These are phyloP conservation scores for Leccinum variicolor DNA, from an alignment of 768 basidiomycete species.

Conservation along the genomic window DNA sequence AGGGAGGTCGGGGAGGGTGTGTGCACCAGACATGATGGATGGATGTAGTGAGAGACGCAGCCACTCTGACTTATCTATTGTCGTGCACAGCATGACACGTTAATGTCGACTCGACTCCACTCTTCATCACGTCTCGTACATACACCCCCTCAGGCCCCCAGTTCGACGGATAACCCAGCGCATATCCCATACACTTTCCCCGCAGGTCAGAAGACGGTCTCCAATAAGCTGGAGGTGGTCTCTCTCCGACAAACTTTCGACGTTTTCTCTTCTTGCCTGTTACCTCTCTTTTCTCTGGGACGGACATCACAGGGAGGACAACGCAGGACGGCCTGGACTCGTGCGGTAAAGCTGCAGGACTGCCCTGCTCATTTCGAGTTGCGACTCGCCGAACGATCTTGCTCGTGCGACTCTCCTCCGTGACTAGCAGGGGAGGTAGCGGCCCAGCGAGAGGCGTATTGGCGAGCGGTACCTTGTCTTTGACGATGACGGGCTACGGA, in stretches of 20 bases:
- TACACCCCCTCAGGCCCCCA: slow-evolving; percentile 24
- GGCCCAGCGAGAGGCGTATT: not conserved
- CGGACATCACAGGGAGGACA: slow-evolving; percentile 18
- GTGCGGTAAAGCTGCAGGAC: slow-evolving; percentile 20
- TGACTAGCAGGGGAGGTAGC: slow-evolving; percentile 22
- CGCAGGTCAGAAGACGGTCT: slow-evolving; percentile 19
- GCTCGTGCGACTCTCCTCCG: slow-evolving; percentile 14
- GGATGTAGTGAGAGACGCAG: not conserved
- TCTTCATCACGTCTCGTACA: slow-evolving; percentile 27
- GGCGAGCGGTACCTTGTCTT: slow-evolving; percentile 9
- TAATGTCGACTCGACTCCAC: slow-evolving; percentile 8
- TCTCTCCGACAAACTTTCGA: slow-evolving; percentile 13
- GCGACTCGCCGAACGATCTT: not conserved
- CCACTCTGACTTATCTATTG: not conserved
- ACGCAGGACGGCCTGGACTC: slow-evolving; percentile 14
- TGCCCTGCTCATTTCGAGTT: not conserved
- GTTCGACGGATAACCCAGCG: slow-evolving; percentile 29
- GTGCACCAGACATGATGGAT: slow-evolving; percentile 37
- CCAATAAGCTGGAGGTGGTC: slow-evolving; percentile 27
- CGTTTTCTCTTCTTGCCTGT: slow-evolving; percentile 4
- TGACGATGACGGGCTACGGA: slow-evolving; percentile 8
- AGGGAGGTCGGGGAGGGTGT: slow-evolving; percentile 71
- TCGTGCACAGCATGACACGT: slow-evolving; percentile 21
- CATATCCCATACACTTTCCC: slow-evolving; percentile 30
- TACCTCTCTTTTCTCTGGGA: not conserved